phyloP scores from a whole-genome alignment of 2,329 filamentous ascomycete genomes.

The Neoscytalidium dimidiatum region DNA sequence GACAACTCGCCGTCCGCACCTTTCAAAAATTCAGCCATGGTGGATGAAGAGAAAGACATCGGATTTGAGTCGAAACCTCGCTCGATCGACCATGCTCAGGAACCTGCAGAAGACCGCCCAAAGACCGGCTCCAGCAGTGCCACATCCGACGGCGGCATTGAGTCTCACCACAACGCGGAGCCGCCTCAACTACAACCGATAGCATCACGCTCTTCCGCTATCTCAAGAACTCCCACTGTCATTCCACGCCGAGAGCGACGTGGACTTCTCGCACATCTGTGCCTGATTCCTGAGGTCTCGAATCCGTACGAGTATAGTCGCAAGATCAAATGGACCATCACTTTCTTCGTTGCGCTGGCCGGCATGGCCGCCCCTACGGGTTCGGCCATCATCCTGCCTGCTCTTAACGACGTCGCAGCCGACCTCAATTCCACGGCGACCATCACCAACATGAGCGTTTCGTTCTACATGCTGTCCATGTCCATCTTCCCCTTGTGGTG shows the following conservation, averaged over 20 bases:
- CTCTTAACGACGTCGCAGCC: slow-evolving; percentile 35
- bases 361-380: slow-evolving; percentile 80
- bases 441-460: slow-evolving; percentile 42
- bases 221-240: slow-evolving; percentile 43
- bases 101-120: slow-evolving; percentile 17
- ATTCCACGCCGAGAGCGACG: slow-evolving; percentile 61
- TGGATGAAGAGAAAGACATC: slow-evolving; percentile 4
- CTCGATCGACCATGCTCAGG: not conserved
- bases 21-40: not conserved
- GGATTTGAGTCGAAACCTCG: not conserved
- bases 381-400: slow-evolving; percentile 75
- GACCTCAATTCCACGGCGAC: slow-evolving; percentile 35
- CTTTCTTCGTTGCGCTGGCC: slow-evolving; percentile 73
- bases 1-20: not conserved
- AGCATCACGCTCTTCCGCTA: slow-evolving; percentile 29
- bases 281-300: slow-evolving; percentile 77
- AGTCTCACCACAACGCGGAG: slow-evolving; percentile 25
- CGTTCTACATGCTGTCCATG: slow-evolving; percentile 45
- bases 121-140: slow-evolving; percentile 29
- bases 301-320: slow-evolving; percentile 72
- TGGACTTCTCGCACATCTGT: slow-evolving; percentile 70
- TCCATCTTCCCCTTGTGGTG: slow-evolving; percentile 45
- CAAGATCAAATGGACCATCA: slow-evolving; percentile 82
- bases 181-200: slow-evolving; percentile 23
- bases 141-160: slow-evolving; percentile 19